Evolutionary conservation across 495 filamentous ascomycete species (phyloP).

Genomic region (Amniculicola lignicola): DNA sequence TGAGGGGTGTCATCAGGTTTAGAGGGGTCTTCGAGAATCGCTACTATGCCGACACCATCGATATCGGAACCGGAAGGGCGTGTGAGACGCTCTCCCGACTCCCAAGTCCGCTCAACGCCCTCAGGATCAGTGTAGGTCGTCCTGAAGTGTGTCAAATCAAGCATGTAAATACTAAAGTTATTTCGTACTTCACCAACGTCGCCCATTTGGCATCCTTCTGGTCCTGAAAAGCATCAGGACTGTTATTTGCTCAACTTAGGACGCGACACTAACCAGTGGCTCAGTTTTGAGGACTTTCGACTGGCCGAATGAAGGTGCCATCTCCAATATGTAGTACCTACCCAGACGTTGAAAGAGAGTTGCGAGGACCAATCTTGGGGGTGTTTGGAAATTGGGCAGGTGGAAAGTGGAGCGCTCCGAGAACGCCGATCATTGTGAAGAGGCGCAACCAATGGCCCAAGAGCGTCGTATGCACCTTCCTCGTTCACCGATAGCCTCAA

Average conservation of each 20-base stretch:
- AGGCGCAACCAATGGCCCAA: too few species aligned
- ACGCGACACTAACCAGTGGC: conserved; percentile 32
- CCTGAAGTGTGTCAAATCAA: conserved; percentile 20
- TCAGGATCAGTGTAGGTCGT: conserved; percentile 35
- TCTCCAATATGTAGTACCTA: neutral
- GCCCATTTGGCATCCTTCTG: conserved; percentile 36
- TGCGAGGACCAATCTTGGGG: too few species aligned
- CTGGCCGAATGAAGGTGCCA: conserved; percentile 8
- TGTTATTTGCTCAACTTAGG: neutral
- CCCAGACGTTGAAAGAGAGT: too few species aligned
- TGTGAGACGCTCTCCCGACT: conserved; percentile 34
- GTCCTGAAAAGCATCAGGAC: conserved; percentile 28
- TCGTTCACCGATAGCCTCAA: too few species aligned
- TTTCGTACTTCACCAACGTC: conserved; percentile 31
- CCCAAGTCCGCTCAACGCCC: conserved; percentile 33
- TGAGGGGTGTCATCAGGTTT: conserved; percentile 54
- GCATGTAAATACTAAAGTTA: neutral
- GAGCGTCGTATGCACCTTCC: too few species aligned
- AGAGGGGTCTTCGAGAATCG: conserved; percentile 69
- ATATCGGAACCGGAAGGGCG: conserved; percentile 51
- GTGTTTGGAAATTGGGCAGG: too few species aligned
- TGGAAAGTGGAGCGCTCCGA: too few species aligned
- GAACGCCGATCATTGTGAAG: too few species aligned
- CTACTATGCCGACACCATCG: conserved; percentile 86
- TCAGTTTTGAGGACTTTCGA: conserved; percentile 35